Base-by-base conservation (phyloP, 371 early-diverging fungal species). In the Mortierella sp. region DNA sequence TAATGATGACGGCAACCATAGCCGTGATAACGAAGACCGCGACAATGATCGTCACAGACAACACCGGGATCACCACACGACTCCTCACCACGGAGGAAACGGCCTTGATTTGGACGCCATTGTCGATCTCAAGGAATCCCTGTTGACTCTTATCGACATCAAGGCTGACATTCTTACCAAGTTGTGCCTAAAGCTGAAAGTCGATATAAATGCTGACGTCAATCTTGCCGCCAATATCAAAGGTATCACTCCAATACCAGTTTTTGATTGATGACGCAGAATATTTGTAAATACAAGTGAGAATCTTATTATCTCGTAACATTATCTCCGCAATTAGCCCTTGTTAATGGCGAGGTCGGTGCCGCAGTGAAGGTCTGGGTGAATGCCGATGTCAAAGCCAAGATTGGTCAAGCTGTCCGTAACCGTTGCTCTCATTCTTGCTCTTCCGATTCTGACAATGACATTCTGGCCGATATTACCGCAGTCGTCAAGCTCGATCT, bases 111-210 rank as follows among this genome's bases (percentile, higher is more conserved):
- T 37, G 40, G 40, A 37, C 13, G 40, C 40, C 13, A 37, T 37
- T 13, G 32, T 73, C 13, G 45, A 57, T 28, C 37, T 54, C 34
- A 62, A 62, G 31, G 67, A 15, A 59, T 71, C 40, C 28, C 47
- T 9, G 54, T 71, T 12, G 60, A 60, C 51, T 58, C 65, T 65
- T 42, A 51, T 60, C 31, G 65, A 60, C 35, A 57, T 65, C 54
- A 65, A 67, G 67, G 67, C 73, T 7, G 67, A 66, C 26, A 56
- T 72, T 23, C 37, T 60, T 10, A 62, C 66, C 43, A 72, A 66
- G 55, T 22, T 72, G 28, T 54, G 43, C 17, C 26, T 66, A 32
- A 72, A 72, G 49, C n/a, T 64, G 58, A 35, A 35, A 3, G 35
- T 35, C 9, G 35, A 35, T 35, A 35, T 35, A 6, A 35, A 35